Evolutionary conservation across 2,329 filamentous ascomycete genomes (phyloP).

Genomic region (Samsoniella hepiali): DNA sequence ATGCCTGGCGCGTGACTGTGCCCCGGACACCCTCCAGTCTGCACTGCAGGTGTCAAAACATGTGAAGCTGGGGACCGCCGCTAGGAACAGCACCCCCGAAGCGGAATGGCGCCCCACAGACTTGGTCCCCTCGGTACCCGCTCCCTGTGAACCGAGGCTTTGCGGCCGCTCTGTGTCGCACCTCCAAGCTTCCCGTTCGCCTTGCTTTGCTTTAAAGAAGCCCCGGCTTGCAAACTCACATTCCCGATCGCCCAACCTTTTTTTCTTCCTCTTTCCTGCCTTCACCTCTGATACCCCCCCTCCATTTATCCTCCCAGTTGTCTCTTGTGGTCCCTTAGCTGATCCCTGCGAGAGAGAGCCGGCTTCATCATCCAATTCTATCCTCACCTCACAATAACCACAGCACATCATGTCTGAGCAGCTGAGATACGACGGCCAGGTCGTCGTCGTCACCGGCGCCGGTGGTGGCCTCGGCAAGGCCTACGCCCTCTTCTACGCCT

Average conservation of each 20-base stretch:
- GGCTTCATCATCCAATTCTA: background rate
- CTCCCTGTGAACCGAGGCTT: background rate
- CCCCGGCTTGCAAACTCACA: slow-evolving; percentile 5
- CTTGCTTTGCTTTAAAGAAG: slow-evolving; percentile 11
- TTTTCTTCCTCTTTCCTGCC: background rate
- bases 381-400: slow-evolving; percentile 21
- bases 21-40: no score
- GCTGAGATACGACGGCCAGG: slow-evolving; percentile 80
- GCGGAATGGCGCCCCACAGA: slow-evolving; percentile 6
- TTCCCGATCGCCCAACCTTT: slow-evolving; percentile 3
- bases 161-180: background rate
- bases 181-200: slow-evolving; percentile 6
- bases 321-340: slow-evolving; percentile 7
- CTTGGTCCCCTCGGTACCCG: slow-evolving; percentile 12
- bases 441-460: slow-evolving; percentile 78
- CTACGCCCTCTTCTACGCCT: slow-evolving; percentile 87
- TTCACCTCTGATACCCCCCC: slow-evolving; percentile 14
- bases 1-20: background rate
- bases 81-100: background rate
- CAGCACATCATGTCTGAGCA: slow-evolving; percentile 56
- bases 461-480: slow-evolving; percentile 76
- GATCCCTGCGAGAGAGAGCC: background rate
- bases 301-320: background rate
- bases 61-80: slow-evolving; percentile 12
- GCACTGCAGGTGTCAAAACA: background rate